Conservation (phyloP, 768 basidiomycete genomes). For the Amanita pseudoporphyria region DNA sequence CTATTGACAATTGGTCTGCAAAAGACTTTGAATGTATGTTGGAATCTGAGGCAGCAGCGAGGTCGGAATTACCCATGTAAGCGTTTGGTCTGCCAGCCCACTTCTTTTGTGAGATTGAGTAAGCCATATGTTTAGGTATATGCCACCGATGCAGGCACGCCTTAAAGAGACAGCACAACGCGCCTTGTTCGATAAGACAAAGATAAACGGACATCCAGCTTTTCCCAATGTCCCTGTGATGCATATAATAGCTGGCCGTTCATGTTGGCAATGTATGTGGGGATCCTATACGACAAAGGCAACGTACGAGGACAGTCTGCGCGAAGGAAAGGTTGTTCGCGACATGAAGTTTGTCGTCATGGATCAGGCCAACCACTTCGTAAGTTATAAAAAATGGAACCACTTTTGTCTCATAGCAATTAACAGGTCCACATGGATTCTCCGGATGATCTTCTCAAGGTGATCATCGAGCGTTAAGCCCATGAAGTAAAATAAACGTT, state of each 20-base stretch:
- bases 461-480: background rate
- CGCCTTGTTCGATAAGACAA: constrained; percentile 15
- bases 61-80: constrained; percentile 16
- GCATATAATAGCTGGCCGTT: constrained; percentile 14
- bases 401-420: background rate
- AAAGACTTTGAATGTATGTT: constrained; percentile 14
- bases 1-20: constrained; percentile 14
- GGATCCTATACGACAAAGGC: constrained; percentile 12
- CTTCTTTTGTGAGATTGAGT: background rate
- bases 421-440: background rate
- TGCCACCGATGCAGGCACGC: constrained; percentile 14
- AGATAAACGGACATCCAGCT: constrained; percentile 9
- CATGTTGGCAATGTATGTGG: constrained; percentile 19
- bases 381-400: constrained; percentile 11
- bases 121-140: constrained; percentile 11
- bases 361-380: constrained; percentile 25
- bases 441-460: background rate
- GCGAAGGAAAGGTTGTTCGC: constrained; percentile 14
- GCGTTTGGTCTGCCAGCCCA: constrained; percentile 1
- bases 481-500: background rate
- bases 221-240: constrained; percentile 17
- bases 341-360: constrained; percentile 16
- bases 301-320: constrained; percentile 12
- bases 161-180: constrained; percentile 12
- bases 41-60: constrained; percentile 10